phyloP scores from a whole-genome alignment of 371 early-diverging fungal genomes.

The Circinella umbellata region DNA sequence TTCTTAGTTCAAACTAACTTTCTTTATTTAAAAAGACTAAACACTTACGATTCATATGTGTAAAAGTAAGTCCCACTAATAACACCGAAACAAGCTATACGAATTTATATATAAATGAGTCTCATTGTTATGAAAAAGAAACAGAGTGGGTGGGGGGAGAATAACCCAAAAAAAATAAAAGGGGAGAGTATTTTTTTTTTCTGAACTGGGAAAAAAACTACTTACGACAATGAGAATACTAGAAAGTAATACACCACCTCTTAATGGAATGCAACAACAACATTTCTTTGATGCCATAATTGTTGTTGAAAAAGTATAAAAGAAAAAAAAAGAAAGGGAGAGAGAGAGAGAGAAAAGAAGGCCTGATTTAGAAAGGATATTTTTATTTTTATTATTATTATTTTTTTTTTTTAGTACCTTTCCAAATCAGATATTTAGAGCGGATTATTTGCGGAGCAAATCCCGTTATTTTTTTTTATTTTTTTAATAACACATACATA shows the following conservation, averaged over 20 bases:
- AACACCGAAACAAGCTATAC: constrained; percentile 38
- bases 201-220: neutral
- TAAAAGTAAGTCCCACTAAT: constrained; percentile 37
- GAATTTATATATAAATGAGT: constrained; percentile 2
- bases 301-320: neutral
- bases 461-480: neutral
- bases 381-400: neutral
- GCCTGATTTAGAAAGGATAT: neutral
- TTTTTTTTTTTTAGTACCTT: constrained; percentile 2
- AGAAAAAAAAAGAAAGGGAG: constrained; percentile 11
- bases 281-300: constrained; percentile 29
- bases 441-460: neutral
- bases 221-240: constrained; percentile 37
- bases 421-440: constrained; percentile 11
- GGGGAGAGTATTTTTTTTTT: too few relatives aligned
- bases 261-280: constrained; percentile 53
- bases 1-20: neutral
- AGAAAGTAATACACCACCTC: constrained; percentile 41
- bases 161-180: too few relatives aligned
- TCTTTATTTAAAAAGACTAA: neutral
- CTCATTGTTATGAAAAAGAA: too few relatives aligned
- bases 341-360: neutral
- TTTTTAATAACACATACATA: neutral
- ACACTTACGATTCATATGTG: constrained; percentile 50
- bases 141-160: too few relatives aligned